Conservation (phyloP, 2,329 filamentous ascomycete genomes). For the Pseudonectria foliicola region DNA sequence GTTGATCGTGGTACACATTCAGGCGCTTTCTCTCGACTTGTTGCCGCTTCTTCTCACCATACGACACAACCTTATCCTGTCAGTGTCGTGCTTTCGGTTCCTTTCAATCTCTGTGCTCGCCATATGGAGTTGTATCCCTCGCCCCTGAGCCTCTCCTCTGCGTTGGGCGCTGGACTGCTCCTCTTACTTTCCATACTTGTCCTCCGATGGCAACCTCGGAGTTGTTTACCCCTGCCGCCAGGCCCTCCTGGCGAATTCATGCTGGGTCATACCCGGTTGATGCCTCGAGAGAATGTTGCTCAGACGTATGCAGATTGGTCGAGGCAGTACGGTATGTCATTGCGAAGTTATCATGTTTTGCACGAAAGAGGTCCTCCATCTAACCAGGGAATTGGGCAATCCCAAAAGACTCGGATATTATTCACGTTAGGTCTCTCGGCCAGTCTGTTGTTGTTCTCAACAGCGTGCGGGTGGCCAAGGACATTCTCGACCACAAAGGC, state of each 20-base stretch:
- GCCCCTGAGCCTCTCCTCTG: conserved; percentile 2
- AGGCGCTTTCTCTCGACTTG: too few species aligned
- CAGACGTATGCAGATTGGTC: conserved; percentile 21
- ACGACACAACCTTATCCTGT: too few species aligned
- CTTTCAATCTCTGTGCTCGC: not conserved
- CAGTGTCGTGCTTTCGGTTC: too few species aligned
- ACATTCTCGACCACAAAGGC: conserved; percentile 37
- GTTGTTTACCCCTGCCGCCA: conserved; percentile 16
- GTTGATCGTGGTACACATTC: too few species aligned
- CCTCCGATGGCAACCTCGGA: conserved; percentile 4
- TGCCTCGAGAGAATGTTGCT: conserved; percentile 21
- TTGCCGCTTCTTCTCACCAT: too few species aligned
- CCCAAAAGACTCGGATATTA: conserved; percentile 23
- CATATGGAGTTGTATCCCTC: conserved; percentile 9
- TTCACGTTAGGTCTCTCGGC: conserved; percentile 23
- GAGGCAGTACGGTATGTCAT: conserved; percentile 19
- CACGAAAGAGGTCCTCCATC: not conserved
- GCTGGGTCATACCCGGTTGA: conserved; percentile 20
- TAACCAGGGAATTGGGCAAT: not conserved
- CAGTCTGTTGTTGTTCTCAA: conserved; percentile 25
- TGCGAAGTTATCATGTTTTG: not conserved
- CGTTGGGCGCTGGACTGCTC: conserved; percentile 5
- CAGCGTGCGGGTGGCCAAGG: conserved; percentile 26
- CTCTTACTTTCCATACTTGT: conserved; percentile 3
- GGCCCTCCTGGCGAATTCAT: conserved; percentile 23